Conservation (phyloP, 2,329 filamentous ascomycete species). For the Trichothecium sympodiale region DNA sequence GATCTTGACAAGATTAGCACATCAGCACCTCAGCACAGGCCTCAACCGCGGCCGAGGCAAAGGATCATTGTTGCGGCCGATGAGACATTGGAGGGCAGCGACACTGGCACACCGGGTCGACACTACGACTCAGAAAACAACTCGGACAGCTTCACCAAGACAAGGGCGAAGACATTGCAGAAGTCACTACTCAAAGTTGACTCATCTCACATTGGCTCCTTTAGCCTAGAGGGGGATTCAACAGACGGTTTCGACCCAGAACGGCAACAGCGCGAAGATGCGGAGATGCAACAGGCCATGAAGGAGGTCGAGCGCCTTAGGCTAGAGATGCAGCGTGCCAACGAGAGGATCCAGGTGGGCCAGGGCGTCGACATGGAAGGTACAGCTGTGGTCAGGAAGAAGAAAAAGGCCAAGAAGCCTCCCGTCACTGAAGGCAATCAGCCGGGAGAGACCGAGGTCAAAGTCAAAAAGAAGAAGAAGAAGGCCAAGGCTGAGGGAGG, state of each 20-base stretch:
- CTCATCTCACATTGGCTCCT: conserved; percentile 65
- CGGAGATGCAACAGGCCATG: conserved; percentile 80
- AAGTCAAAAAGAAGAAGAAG: conserved; percentile 40
- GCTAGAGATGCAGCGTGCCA: conserved; percentile 79
- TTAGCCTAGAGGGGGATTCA: conserved; percentile 51
- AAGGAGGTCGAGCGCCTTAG: conserved; percentile 78
- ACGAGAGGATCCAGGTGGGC: conserved; percentile 62
- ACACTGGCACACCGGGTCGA: conserved; percentile 29
- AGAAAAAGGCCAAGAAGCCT: conserved; percentile 47
- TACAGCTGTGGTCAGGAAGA: conserved; percentile 56
- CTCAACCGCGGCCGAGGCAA: conserved; percentile 35
- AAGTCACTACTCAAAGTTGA: conserved; percentile 69
- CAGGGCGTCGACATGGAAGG: conserved; percentile 57
- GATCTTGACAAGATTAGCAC: conserved; percentile 51
- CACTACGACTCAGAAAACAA: conserved; percentile 45
- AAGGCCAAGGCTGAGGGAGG: conserved; percentile 11
- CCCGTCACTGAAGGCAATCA: conserved; percentile 8
- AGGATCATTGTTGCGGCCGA: conserved; percentile 61
- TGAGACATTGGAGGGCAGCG: conserved; percentile 53
- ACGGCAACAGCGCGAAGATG: conserved; percentile 63
- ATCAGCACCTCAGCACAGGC: conserved; percentile 19
- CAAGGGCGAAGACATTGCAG: conserved; percentile 40
- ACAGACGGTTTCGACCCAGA: conserved; percentile 44
- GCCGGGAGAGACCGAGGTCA: conserved; percentile 24
- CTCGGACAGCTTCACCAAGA: conserved; percentile 35